phyloP scores from a whole-genome alignment of 495 filamentous ascomycete genomes.

The Aspergillus conjunctus region DNA sequence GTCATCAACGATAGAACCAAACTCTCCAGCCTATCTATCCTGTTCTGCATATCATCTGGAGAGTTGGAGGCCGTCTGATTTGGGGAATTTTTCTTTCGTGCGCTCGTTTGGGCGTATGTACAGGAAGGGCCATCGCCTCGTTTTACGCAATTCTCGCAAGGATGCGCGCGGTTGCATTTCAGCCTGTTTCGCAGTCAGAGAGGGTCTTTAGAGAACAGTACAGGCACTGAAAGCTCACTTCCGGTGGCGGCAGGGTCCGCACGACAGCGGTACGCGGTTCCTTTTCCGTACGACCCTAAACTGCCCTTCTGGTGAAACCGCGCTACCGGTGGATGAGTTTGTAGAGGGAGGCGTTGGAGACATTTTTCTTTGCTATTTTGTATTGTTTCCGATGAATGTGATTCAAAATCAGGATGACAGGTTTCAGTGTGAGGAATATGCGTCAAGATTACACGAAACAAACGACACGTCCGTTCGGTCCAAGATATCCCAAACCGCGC shows the following conservation, averaged over 20 bases:
- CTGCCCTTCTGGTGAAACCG: constrained; percentile 81
- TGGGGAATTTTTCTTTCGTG: constrained; percentile 73
- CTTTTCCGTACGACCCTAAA: constrained; percentile 91
- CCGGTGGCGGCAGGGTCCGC: constrained; percentile 88
- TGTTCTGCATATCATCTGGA: constrained; percentile 97
- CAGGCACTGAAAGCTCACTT: constrained; percentile 65
- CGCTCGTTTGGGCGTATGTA: constrained; percentile 80
- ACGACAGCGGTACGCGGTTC: constrained; percentile 93
- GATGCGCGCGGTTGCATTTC: constrained; percentile 91
- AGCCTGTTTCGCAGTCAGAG: constrained; percentile 54
- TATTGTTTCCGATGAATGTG: background rate
- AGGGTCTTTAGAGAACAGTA: constrained; percentile 30
- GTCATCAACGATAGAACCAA: constrained; percentile 96
- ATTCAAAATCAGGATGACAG: background rate
- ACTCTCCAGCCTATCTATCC: constrained; percentile 95
- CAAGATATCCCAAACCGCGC: too few relatives aligned
- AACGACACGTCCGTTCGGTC: too few relatives aligned
- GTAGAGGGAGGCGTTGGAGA: constrained; percentile 91
- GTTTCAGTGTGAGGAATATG: constrained; percentile 3
- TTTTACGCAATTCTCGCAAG: constrained; percentile 95
- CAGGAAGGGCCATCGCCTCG: constrained; percentile 82
- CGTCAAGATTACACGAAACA: background rate
- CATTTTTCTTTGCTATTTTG: constrained; percentile 52
- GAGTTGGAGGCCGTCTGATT: constrained; percentile 59
- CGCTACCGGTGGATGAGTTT: constrained; percentile 69